Base-by-base conservation (phyloP, 2,329 filamentous ascomycete genomes). In the Aspergillus quadrilineatus region DNA sequence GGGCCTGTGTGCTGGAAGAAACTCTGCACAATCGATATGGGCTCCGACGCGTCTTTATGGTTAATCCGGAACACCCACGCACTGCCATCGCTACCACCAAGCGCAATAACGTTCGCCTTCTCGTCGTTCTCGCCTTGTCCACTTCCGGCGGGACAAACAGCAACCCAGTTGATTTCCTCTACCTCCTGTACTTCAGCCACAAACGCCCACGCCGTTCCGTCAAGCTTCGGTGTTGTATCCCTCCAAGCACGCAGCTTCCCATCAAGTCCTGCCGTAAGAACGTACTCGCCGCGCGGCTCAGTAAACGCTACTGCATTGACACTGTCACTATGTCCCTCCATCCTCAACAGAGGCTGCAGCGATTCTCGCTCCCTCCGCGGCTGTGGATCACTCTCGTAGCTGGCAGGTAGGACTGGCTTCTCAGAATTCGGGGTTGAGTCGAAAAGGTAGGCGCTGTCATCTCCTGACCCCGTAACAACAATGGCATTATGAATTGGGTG, bases 31-130 rank as follows among this genome's bases (percentile, higher is more conserved):
- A 97, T 94, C 66, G 88, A 86, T 52, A 97, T 80, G 6, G 89
- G 81, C 32, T 77, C 77, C 12, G 79, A 75, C 36, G 79, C 75
- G 34, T 90, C 86, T 53, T 80, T 79, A 30, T 83, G 78, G 72
- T 92, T 88, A 67, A 97, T 82, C n/a, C 86, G 87, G 77, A 97
- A 96, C 8, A 99, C 89, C 94, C 94, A 99, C 42, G 97, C 92
- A 50, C 88, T 92, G 54, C 94, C 94, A 71, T 99, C 92, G 36
- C 84, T 89, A 34, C 92, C 92, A 56, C 94, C 94, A 6, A 99
- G 78, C 0, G 94, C 94, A 60, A 99, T 71, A 7, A 90, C 86
- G 76, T 97, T 95, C 59, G 88, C 84, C 70, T 90, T 85, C 5
- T 80, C 77, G 36, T 75, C 72, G 4, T 68, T 65, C 1, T 42